Conservation (phyloP, 2,329 filamentous ascomycete species). For the Penicillium sp. region DNA sequence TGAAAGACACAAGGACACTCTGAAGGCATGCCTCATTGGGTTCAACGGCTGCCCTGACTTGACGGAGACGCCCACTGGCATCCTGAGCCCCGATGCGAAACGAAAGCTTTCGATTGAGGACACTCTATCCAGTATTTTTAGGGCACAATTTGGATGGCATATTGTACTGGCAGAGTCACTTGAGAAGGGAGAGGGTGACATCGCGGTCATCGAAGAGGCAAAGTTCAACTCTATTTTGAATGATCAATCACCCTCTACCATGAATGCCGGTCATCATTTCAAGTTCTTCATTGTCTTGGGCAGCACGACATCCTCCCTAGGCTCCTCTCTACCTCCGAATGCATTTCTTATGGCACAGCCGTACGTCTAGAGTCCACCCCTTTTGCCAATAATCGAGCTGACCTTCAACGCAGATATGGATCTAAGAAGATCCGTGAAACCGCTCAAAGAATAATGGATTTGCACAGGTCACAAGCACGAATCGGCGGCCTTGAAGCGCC, state of each 20-base stretch:
- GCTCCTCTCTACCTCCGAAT: constrained; percentile 4
- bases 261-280: constrained; percentile 1
- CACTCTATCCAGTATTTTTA: constrained; percentile 21
- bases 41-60: constrained; percentile 21
- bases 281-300: constrained; percentile 20
- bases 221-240: constrained; percentile 13
- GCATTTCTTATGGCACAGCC: constrained; percentile 23
- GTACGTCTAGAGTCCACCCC: constrained; percentile 11
- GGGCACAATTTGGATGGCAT: constrained; percentile 19
- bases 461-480: not conserved
- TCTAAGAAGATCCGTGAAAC: constrained; percentile 22
- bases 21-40: constrained; percentile 23
- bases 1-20: not conserved
- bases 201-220: constrained; percentile 24
- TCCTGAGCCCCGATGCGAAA: constrained; percentile 22
- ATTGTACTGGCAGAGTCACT: constrained; percentile 21
- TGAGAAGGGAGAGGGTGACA: constrained; percentile 18
- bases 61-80: constrained; percentile 17
- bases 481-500: not conserved
- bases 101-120: constrained; percentile 24
- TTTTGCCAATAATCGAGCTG: constrained; percentile 2
- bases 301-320: not conserved
- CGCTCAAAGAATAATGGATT: constrained; percentile 10
- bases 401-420: constrained; percentile 18
- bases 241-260: constrained; percentile 5